A percentile compares a stretch with the other conserved stretches of the same genome.
phyloP scores from a whole-genome alignment of 2,329 filamentous ascomycete genomes.

The Cladosporium sp. region DNA sequence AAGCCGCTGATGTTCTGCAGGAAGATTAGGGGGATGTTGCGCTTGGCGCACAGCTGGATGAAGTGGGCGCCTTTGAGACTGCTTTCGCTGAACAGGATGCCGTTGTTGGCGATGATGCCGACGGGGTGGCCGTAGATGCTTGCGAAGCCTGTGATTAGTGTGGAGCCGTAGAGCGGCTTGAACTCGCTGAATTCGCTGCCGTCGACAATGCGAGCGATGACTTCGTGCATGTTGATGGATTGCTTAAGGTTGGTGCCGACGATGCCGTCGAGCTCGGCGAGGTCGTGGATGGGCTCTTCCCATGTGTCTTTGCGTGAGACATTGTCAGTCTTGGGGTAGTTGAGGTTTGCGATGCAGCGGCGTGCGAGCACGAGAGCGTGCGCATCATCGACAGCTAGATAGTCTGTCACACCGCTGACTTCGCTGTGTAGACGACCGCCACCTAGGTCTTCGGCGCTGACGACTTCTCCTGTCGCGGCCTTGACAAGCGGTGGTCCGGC shows the following conservation, averaged over 20 bases:
- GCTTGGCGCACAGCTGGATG: constrained; percentile 88
- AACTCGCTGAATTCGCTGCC: constrained; percentile 90
- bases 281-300: constrained; percentile 76
- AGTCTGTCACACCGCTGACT: constrained; percentile 90
- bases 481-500: constrained; percentile 93
- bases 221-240: constrained; percentile 81
- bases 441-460: constrained; percentile 86
- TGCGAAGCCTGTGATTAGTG: constrained; percentile 84
- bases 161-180: constrained; percentile 86
- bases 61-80: constrained; percentile 95
- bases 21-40: constrained; percentile 86
- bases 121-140: constrained; percentile 86
- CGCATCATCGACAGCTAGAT: constrained; percentile 89
- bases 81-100: constrained; percentile 87
- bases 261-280: constrained; percentile 80
- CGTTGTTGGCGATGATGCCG: constrained; percentile 93
- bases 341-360: constrained; percentile 82
- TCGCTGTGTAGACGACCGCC: constrained; percentile 88
- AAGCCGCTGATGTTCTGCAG: constrained; percentile 97
- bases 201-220: constrained; percentile 91
- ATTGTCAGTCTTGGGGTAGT: constrained; percentile 65
- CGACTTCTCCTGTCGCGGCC: constrained; percentile 89
- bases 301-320: constrained; percentile 47
- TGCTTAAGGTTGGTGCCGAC: constrained; percentile 86
- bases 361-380: constrained; percentile 86